Percentiles rank a stretch among this genome's conserved stretches.
Conservation (phyloP, 1,284 basidiomycete species). For the Puccinia triticina region DNA sequence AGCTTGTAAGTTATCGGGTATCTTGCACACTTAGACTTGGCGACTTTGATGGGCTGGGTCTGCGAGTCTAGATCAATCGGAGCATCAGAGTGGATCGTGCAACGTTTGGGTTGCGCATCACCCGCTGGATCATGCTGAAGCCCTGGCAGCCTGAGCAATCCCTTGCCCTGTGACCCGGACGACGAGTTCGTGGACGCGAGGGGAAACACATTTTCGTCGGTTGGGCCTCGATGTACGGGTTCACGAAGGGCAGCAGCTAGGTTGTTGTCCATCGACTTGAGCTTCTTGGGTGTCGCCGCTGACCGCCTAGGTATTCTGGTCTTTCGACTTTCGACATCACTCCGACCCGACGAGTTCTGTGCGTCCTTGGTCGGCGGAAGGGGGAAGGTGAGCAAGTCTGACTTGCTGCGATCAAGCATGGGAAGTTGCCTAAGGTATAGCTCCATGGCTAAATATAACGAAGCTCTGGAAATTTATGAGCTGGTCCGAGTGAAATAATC, state of each 20-base stretch:
- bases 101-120: background rate
- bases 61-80: background rate
- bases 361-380: background rate
- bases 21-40: constrained; percentile 8
- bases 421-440: background rate
- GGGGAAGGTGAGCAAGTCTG: constrained; percentile 23
- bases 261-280: background rate
- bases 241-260: background rate
- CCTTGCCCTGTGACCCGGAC: background rate
- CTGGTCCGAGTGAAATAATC: background rate
- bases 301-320: background rate
- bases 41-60: background rate
- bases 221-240: background rate
- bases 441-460: background rate
- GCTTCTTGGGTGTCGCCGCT: background rate
- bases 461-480: background rate
- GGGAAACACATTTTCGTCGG: background rate
- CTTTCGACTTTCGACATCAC: background rate
- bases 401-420: background rate
- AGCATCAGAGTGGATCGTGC: background rate
- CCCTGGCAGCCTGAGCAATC: background rate
- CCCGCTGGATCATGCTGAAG: background rate
- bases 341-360: background rate
- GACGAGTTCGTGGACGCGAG: background rate
- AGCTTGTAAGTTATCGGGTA: constrained; percentile 26